Conservation (phyloP, 1,284 basidiomycete genomes). For the Pseudozyma tsukubaensis region DNA sequence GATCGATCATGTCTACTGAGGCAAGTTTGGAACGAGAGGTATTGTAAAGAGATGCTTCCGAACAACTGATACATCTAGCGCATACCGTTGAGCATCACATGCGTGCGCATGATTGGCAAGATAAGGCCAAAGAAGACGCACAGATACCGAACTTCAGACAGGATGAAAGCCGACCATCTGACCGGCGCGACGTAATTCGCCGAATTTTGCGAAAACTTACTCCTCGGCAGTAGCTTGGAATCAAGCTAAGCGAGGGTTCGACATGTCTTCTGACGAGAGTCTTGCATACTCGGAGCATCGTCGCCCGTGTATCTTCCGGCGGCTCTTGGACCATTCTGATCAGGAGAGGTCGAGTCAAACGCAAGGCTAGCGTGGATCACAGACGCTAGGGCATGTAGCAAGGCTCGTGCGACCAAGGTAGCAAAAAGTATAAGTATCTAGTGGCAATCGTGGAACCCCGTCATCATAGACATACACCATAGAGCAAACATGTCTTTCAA, state of each 20-base stretch:
- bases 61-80: no score
- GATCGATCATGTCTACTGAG: no score
- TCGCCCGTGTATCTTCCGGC: conserved; percentile 4
- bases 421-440: background rate
- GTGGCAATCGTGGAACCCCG: no score
- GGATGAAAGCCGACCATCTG: background rate
- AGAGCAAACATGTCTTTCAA: background rate
- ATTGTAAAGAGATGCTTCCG: no score
- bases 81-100: background rate
- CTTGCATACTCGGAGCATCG: conserved; percentile 5
- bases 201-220: background rate
- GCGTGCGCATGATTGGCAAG: background rate
- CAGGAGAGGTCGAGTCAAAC: no score
- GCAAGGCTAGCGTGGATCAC: no score
- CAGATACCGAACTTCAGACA: background rate
- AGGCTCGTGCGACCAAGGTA: no score
- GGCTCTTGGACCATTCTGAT: background rate
- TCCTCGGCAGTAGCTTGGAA: background rate
- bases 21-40: no score
- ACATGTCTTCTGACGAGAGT: conserved; percentile 13
- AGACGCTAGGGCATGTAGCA: no score
- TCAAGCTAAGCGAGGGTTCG: conserved; percentile 7
- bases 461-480: no score
- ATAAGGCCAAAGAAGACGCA: background rate
- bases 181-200: background rate